These are phyloP conservation scores for Syzygium oleosum DNA, from an alignment of 345 rosid species.

Conservation along the genomic window DNA sequence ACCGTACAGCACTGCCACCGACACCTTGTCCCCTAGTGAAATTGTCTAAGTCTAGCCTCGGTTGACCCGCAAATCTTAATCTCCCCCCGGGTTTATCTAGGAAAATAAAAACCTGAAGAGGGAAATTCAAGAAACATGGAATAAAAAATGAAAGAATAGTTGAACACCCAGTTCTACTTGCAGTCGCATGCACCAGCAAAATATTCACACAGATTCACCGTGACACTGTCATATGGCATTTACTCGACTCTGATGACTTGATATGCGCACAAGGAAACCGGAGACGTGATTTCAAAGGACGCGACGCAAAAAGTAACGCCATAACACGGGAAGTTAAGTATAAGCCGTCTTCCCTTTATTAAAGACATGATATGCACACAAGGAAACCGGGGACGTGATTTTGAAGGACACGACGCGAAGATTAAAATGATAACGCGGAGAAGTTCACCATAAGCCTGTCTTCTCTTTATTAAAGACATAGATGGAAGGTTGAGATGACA, in stretches of 20 bases:
- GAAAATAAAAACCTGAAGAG: background rate
- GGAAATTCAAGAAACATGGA: background rate
- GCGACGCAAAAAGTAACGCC: background rate
- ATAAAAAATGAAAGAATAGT: background rate
- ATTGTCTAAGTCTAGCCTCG: background rate
- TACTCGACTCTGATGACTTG: background rate
- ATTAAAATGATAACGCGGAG: background rate
- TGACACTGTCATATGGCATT: background rate
- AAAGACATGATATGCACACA: background rate
- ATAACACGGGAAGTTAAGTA: background rate
- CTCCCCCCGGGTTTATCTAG: background rate
- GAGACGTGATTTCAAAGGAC: background rate
- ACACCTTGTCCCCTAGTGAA: background rate
- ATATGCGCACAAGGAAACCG: background rate
- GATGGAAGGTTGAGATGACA: background rate
- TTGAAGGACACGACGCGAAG: background rate
- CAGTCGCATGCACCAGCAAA: background rate
- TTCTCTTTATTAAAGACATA: background rate
- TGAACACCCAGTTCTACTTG: background rate
- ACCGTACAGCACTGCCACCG: background rate
- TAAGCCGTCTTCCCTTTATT: background rate
- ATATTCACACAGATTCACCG: background rate
- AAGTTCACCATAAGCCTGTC: background rate
- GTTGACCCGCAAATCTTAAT: background rate
- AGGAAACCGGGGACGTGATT: background rate